Base-by-base conservation (phyloP, 192 early-diverging fungal species). In the Umbelopsis sp. region DNA sequence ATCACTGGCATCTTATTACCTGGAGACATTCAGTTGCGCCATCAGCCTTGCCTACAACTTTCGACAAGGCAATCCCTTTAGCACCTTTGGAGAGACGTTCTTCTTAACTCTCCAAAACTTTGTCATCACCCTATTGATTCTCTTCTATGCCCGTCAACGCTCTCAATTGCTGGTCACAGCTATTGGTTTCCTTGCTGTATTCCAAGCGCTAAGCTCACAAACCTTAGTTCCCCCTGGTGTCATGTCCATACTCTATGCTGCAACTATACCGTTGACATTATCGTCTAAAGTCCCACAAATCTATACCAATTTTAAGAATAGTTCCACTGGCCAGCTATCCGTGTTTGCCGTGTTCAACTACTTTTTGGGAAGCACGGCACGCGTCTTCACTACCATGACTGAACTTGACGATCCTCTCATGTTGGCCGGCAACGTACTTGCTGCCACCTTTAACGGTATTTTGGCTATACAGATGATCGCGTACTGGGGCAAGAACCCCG, bases 261-360 rank as follows among this genome's bases (percentile, higher is more conserved):
- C 79, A 22, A 91, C 93, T 7, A 93, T 97, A 67, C 89, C 94
- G 35, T 81, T 96, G 71, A 87, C 87, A 20, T 77, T 96, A 30
- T 87, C 88, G 12, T 91, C 91, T 65, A 92, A 95, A 75, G 80
- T 97, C 8, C 97, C 97, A 30, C 97, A 99, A 81, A 95, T 98
- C 44, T 85, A 84, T 53, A 83, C 87, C 64, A 99, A 95, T 81
- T 91, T 89, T 72, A 82, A 82, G 58, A 94, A 93, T 77, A 82
- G 87, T 30, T 91, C 87, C 58, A 97, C 96, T 15, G 97, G 97
- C 20, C 93, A 95, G 75, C 80, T 99, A 12, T 95, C 95, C 33
- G 90, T 90, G 10, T 91, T 99, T 78, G 92, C 97, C 0, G 87
- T 94, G 16, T 87, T 93, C 73, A 91, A 96, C 75, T 95, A 94